A percentile compares a stretch with the other conserved stretches of the same genome.
These are phyloP conservation scores for Blastobotrys capitulatus DNA, from an alignment of 1,139 yeast genomes.

Conservation along the genomic window DNA sequence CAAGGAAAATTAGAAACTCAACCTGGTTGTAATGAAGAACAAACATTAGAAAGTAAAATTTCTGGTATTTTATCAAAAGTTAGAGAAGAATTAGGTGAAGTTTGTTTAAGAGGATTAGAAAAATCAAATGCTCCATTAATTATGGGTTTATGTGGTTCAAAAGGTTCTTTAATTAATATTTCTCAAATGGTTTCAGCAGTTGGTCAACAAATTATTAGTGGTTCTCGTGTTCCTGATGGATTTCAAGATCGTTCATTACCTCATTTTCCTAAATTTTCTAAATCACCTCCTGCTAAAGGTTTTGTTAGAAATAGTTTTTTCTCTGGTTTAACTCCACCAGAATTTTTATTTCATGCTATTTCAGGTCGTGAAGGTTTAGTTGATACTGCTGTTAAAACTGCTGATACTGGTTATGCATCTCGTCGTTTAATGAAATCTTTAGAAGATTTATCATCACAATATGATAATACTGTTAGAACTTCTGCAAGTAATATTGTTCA, in stretches of 20 bases:
- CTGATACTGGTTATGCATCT: constrained; percentile 99
- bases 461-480: constrained; percentile 92
- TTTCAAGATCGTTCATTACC: constrained; percentile 98
- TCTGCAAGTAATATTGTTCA: constrained; percentile 96
- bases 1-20: constrained; percentile 93
- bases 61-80: constrained; percentile 95
- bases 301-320: constrained; percentile 94
- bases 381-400: constrained; percentile 98
- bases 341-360: constrained; percentile 95
- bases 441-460: constrained; percentile 91
- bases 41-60: constrained; percentile 94
- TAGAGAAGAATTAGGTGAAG: constrained; percentile 98
- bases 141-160: constrained; percentile 99
- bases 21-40: constrained; percentile 99
- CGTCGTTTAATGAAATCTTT: constrained; percentile 97
- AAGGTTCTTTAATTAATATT: constrained; percentile 95
- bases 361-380: constrained; percentile 99
- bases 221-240: constrained; percentile 99
- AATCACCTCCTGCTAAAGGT: constrained; percentile 97
- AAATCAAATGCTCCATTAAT: constrained; percentile 91
- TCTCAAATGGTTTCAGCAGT: constrained; percentile 99
- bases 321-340: constrained; percentile 93
- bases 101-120: constrained; percentile 87
- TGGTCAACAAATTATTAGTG: constrained; percentile 98
- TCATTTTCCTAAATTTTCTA: constrained; percentile 92